Percentiles rank a stretch among this genome's conserved stretches.
These are phyloP conservation scores for Candida loeiensis DNA, from an alignment of 805 yeast species.

Conservation along the genomic window DNA sequence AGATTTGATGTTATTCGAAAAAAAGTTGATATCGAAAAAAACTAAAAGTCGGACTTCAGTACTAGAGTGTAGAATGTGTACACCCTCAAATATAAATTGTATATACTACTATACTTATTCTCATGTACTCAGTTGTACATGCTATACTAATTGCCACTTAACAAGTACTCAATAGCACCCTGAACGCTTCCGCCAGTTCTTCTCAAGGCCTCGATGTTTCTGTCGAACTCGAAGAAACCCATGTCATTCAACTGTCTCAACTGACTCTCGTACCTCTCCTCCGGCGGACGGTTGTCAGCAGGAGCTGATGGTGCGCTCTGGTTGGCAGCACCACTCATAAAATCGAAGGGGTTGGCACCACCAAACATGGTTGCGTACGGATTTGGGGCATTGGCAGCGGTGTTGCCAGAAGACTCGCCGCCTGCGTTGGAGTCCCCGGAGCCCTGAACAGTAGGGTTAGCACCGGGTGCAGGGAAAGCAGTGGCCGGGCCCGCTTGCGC, in stretches of 20 bases:
- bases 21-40: not conserved
- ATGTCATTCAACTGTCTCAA: constrained; percentile 46
- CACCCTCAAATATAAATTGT: constrained; percentile 1
- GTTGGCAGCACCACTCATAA: constrained; percentile 42
- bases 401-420: constrained; percentile 8
- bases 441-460: constrained; percentile 30
- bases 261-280: constrained; percentile 42
- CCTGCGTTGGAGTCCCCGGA: constrained; percentile 10
- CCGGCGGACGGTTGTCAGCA: constrained; percentile 43
- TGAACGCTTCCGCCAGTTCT: constrained; percentile 97
- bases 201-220: constrained; percentile 86
- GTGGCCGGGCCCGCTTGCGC: constrained; percentile 20
- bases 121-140: constrained; percentile 53
- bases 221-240: constrained; percentile 86
- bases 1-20: constrained; percentile 1
- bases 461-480: constrained; percentile 38
- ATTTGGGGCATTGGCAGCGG: constrained; percentile 23
- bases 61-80: no score
- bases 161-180: constrained; percentile 87
- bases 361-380: constrained; percentile 41
- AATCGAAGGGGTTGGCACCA: constrained; percentile 50
- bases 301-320: constrained; percentile 26
- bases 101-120: not conserved
- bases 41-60: not conserved
- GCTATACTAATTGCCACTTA: constrained; percentile 23